phyloP scores from a whole-genome alignment of 1,284 basidiomycete species.

The Mrakiaceae sp. region DNA sequence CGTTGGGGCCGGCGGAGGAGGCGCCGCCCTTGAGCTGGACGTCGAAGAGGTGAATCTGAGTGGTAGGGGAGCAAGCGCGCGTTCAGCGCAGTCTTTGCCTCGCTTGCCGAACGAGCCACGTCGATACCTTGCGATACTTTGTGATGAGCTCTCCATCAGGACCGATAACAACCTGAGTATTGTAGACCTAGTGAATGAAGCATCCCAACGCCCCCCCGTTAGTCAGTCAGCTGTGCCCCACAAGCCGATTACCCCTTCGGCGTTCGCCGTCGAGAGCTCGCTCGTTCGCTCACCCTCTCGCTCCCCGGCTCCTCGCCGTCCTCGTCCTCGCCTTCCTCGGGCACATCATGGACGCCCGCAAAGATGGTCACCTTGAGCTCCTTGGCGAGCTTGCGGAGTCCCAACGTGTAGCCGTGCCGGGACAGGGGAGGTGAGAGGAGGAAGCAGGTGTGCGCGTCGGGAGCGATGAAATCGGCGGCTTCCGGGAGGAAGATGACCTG shows the following conservation, averaged over 20 bases:
- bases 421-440: conserved; percentile 26
- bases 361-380: conserved; percentile 34
- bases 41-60: conserved; percentile 41
- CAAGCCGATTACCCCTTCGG: too few relatives aligned
- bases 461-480: conserved; percentile 42
- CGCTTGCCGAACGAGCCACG: too few relatives aligned
- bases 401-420: conserved; percentile 25
- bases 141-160: conserved; percentile 31
- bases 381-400: conserved; percentile 33
- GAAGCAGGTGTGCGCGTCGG: conserved; percentile 27
- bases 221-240: too few relatives aligned
- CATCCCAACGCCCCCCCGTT: too few relatives aligned
- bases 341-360: conserved; percentile 40
- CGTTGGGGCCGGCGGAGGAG: conserved; percentile 16
- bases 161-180: conserved; percentile 40
- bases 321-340: conserved; percentile 22
- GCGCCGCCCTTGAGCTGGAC: conserved; percentile 35
- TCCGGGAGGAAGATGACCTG: conserved; percentile 40
- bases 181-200: conserved; percentile 27
- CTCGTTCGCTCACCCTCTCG: conserved; percentile 21
- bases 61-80: neutral
- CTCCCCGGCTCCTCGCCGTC: conserved; percentile 22
- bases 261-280: too few relatives aligned
- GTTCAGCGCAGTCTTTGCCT: neutral
- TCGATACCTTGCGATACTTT: conserved; percentile 35